A percentile compares a stretch with the other conserved stretches of the same genome.
Conservation (phyloP, 2,329 filamentous ascomycete species). For the Orbilia brochopaga region DNA sequence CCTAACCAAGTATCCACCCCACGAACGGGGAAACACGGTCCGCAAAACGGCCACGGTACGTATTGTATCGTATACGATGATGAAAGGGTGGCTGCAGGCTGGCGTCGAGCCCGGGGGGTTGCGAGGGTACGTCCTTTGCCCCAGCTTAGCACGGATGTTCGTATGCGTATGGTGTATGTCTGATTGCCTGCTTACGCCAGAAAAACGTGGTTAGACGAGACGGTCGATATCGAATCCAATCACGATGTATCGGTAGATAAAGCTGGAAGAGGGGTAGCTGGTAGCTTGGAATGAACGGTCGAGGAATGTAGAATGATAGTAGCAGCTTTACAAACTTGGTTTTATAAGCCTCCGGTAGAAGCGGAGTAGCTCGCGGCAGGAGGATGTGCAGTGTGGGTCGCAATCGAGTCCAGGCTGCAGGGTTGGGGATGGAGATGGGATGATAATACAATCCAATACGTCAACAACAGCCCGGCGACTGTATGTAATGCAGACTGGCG, state of each 20-base stretch:
- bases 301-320: background rate
- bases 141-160: slow-evolving; percentile 35
- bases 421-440: too few species aligned
- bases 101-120: background rate
- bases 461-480: too few species aligned
- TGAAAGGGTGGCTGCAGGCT: background rate
- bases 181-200: too few species aligned
- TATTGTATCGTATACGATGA: slow-evolving; percentile 4
- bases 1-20: too few species aligned
- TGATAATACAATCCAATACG: too few species aligned
- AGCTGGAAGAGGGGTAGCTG: slow-evolving; percentile 4
- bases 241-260: background rate
- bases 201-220: background rate
- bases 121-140: slow-evolving; percentile 7
- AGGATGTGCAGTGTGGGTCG: background rate
- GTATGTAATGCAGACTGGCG: too few species aligned
- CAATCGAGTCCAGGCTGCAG: too few species aligned
- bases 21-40: too few species aligned
- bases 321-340: slow-evolving; percentile 4
- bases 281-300: background rate
- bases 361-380: slow-evolving; percentile 14
- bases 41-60: too few species aligned
- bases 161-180: slow-evolving; percentile 24
- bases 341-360: slow-evolving; percentile 26
- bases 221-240: too few species aligned